Percentiles rank a stretch among this genome's conserved stretches.
Evolutionary conservation across 345 rosid genomes (phyloP).

Genomic region (Brassica napus): Da-Ae NC_063441.1:18610001-18610500

Average conservation of each 20-base stretch:
- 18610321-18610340: constrained; percentile 20
- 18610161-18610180: constrained; percentile 8
- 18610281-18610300: constrained; percentile 26
- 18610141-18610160: background rate
- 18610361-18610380: constrained; percentile 31
- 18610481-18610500: background rate
- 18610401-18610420: constrained; percentile 14
- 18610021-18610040: background rate
- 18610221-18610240: background rate
- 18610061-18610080: constrained; percentile 20
- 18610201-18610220: constrained; percentile 2
- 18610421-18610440: constrained; percentile 23
- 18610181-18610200: constrained; percentile 23
- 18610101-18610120: background rate
- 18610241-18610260: background rate
- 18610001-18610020: background rate
- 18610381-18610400: constrained; percentile 24
- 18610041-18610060: background rate
- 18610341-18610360: constrained; percentile 31
- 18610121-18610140: background rate
- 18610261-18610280: constrained; percentile 31
- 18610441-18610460: constrained; percentile 4
- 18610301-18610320: constrained; percentile 20
- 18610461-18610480: background rate
- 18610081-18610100: constrained; percentile 14